A percentile compares a stretch with the other conserved stretches of the same genome.
Conservation (phyloP, 331 rosid species). For the Arachis monticola region DNA sequence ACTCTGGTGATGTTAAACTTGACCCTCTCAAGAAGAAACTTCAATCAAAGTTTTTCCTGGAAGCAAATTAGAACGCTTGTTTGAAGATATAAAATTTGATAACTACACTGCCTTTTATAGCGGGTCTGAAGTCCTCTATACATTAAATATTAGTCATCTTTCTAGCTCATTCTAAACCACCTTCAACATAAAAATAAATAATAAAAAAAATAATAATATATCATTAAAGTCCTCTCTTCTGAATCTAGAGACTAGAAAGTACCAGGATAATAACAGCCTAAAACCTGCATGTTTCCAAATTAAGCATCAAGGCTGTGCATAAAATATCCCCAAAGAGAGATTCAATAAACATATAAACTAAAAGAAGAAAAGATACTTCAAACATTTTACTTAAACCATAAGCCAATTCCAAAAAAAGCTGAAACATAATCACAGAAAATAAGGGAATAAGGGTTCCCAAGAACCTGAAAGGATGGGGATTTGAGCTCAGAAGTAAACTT, state of each 20-base stretch:
- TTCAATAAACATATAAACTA: slow-evolving; percentile 5
- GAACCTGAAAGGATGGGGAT: slow-evolving; percentile 18
- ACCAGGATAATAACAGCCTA: slow-evolving; percentile 10
- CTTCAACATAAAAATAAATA: background rate
- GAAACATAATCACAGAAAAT: background rate
- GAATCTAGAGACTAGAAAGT: slow-evolving; percentile 5
- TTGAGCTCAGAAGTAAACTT: background rate
- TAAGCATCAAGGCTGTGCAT: slow-evolving; percentile 19
- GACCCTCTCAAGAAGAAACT: background rate
- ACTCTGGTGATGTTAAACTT: slow-evolving; percentile 7
- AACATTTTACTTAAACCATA: slow-evolving; percentile 11
- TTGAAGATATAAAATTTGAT: slow-evolving; percentile 11
- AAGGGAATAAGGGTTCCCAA: slow-evolving; percentile 29
- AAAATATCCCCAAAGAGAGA: background rate
- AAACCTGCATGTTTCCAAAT: background rate
- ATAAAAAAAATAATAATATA: background rate
- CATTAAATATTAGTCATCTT: slow-evolving; percentile 13
- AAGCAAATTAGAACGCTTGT: slow-evolving; percentile 23
- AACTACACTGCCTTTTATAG: background rate
- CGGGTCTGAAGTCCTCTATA: slow-evolving; percentile 22
- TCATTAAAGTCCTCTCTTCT: slow-evolving; percentile 4
- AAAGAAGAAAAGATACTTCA: background rate
- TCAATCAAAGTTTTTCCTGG: slow-evolving; percentile 6
- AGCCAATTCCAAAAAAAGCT: background rate
- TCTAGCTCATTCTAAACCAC: slow-evolving; percentile 15